Evolutionary conservation across 1,139 yeast genomes (phyloP), one percentile per base, ranked within the genome.

Genomic region (Geotrichum histeridarum): DNA sequence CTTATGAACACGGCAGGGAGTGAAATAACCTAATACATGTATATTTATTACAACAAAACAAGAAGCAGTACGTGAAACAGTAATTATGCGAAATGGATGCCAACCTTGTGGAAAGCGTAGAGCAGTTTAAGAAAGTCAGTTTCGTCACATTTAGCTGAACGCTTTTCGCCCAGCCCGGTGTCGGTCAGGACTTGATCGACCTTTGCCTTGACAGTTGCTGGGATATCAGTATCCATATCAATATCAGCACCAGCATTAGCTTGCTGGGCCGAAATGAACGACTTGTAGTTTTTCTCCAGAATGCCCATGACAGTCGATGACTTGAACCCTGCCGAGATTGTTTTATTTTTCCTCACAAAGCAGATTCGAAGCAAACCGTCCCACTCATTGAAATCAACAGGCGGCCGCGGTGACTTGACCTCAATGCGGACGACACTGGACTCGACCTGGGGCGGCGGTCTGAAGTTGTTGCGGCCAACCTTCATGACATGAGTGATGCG

Each of bases 381-480:
- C 99, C 99, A 93, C 71, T 93, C 99, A 66, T 86, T 81, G 68
- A 84, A 91, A 67, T 90, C 96, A 39, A 93, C 83, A 63, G 86
- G 82, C 6, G 99, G 99, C 63, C 97, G 80, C 8, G 99, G 99
- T 55, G 73, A 77, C 70, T 93, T 93, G 56, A 94, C 83, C 70
- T 91, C 99, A 52, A 93, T 83, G 67, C 96, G 80, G 18, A 93
- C 98, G 50, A 93, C 99, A 42, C 95, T 85, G 0, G 97, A 89
- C 70, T 93, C 99, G 57, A 93, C 99, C 70, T 93, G 93, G 55
- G 99, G 99, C 18, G 99, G 99, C 39, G 99, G 99, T 61, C 97
- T 79, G 77, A 93, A 93, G 68, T 93, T 93, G 70, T 94, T 94
- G 67, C 83, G 85, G 35, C 99, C 98, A 42, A 93, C 99, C 71